Conservation (phyloP, 495 filamentous ascomycete species). For the Evernia prunastri region DNA sequence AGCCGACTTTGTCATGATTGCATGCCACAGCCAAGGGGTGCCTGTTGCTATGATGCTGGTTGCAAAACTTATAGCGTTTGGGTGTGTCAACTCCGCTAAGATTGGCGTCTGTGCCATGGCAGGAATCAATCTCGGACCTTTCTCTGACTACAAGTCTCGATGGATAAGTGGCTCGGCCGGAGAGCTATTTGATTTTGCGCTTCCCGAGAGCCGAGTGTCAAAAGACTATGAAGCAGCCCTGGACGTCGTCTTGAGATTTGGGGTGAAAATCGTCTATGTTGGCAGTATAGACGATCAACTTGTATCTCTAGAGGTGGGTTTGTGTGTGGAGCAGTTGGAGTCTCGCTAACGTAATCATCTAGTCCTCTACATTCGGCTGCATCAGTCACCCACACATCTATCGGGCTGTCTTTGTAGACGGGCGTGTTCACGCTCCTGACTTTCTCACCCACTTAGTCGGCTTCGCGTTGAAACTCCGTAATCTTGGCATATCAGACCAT, state of each 20-base stretch:
- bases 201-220: constrained; percentile 70
- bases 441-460: constrained; percentile 90
- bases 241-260: constrained; percentile 62
- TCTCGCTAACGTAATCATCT: constrained; percentile 22
- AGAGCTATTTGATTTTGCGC: constrained; percentile 88
- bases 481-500: constrained; percentile 86
- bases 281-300: constrained; percentile 97
- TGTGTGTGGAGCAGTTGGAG: not conserved
- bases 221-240: constrained; percentile 73
- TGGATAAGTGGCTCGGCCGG: constrained; percentile 80
- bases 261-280: constrained; percentile 74
- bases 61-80: constrained; percentile 78
- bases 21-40: constrained; percentile 92
- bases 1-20: constrained; percentile 83
- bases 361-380: constrained; percentile 80
- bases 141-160: constrained; percentile 75
- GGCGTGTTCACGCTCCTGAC: constrained; percentile 83
- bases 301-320: constrained; percentile 73
- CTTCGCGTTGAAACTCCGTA: constrained; percentile 87
- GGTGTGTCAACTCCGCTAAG: constrained; percentile 58
- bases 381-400: constrained; percentile 87
- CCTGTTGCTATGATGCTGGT: constrained; percentile 91
- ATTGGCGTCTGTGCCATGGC: constrained; percentile 91
- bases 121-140: constrained; percentile 88
- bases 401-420: constrained; percentile 90